phyloP scores from a whole-genome alignment of 768 basidiomycete species.

The Mycena pura region DNA sequence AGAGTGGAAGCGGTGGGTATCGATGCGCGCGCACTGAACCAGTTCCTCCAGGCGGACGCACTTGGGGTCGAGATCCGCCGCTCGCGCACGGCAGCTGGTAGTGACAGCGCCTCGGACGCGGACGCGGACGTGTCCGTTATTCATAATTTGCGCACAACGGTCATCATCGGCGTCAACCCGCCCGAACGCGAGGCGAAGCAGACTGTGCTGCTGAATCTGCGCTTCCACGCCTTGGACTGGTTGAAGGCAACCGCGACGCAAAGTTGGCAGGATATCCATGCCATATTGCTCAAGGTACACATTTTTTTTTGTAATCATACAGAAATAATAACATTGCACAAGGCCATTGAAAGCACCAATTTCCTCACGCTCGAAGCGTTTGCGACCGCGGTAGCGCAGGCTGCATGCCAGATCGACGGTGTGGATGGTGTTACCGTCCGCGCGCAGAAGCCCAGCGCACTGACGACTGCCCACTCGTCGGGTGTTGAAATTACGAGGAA shows the following conservation, averaged over 20 bases:
- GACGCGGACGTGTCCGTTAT: conserved; percentile 39
- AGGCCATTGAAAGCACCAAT: conserved; percentile 51
- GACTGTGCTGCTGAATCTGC: conserved; percentile 61
- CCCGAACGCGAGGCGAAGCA: conserved; percentile 73
- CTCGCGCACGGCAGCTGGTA: neutral
- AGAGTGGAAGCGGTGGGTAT: neutral
- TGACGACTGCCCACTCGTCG: conserved; percentile 70
- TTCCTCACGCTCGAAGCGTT: conserved; percentile 71
- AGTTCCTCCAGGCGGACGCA: conserved; percentile 15
- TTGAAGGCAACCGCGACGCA: neutral
- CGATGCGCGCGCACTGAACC: conserved; percentile 7
- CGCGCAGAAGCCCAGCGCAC: conserved; percentile 73
- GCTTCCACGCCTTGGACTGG: conserved; percentile 42
- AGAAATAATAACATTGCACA: neutral
- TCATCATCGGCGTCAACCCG: conserved; percentile 75
- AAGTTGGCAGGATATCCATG: conserved; percentile 33
- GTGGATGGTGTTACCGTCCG: conserved; percentile 50
- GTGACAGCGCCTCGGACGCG: neutral
- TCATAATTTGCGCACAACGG: conserved; percentile 52
- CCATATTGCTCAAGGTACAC: conserved; percentile 41
- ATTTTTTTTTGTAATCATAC: neutral
- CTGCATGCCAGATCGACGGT: conserved; percentile 43
- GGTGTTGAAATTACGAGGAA: conserved; percentile 65
- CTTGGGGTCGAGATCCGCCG: conserved; percentile 13
- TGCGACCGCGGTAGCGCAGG: conserved; percentile 51